These are phyloP conservation scores for Gossypium stocksii DNA, from an alignment of 345 rosid species.

Conservation along the genomic window DNA sequence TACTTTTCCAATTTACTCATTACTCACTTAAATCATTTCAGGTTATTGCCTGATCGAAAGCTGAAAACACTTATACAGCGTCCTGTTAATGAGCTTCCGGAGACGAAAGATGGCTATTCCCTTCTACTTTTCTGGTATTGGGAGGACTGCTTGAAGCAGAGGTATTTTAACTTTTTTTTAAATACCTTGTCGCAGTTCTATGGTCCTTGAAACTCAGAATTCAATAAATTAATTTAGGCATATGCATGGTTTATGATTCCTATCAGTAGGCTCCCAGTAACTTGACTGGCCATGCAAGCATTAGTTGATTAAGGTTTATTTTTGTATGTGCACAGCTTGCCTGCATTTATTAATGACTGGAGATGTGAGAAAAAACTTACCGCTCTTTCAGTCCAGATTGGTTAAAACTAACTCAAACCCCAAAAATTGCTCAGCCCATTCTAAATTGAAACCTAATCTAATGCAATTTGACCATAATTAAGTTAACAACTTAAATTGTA, in stretches of 20 bases:
- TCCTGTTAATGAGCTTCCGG: conserved; percentile 64
- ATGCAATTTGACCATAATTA: background rate
- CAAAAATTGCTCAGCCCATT: background rate
- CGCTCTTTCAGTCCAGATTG: background rate
- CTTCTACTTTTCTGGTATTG: conserved; percentile 93
- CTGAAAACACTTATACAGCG: conserved; percentile 83
- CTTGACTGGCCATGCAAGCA: background rate
- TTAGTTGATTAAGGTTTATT: background rate
- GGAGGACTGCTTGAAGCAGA: conserved; percentile 95
- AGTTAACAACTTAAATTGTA: background rate
- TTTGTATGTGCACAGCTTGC: background rate
- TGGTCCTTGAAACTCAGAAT: background rate
- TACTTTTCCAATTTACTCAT: background rate
- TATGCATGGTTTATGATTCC: background rate
- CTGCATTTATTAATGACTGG: background rate
- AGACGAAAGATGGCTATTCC: conserved; percentile 86
- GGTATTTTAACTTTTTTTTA: conserved; percentile 31
- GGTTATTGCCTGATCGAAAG: conserved; percentile 91
- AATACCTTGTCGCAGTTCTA: too few relatives aligned
- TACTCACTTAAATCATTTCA: conserved; percentile 19
- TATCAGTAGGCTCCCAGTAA: background rate
- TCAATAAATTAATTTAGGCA: background rate
- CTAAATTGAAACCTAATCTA: background rate
- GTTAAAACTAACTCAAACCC: background rate
- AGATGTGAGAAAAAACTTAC: background rate